Base-by-base conservation (phyloP, 2,329 filamentous ascomycete genomes). In the Monilinia polystroma region DNA sequence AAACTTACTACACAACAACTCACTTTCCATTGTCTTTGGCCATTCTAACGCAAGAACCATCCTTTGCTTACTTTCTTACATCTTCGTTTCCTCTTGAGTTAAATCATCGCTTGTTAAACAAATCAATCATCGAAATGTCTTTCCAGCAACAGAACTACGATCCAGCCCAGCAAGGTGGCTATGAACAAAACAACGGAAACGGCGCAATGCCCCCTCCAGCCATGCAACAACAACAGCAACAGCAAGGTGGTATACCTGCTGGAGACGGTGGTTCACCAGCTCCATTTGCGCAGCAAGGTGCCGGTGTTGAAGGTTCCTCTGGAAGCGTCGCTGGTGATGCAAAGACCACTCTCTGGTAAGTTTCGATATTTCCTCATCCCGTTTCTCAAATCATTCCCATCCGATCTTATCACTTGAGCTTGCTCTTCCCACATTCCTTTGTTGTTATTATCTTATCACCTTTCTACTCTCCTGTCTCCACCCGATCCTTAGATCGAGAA, bases 191-290 rank as follows among this genome's bases (percentile, higher is more conserved):
- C 35, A 70, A 78, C 78, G 70, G 70, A 53, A 70, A 73, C 67
- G 70, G 70, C 70, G 68, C 72, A 71, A 71, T 81, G 82, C 72
- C 78, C 82, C 73, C 81, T 68, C 80, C 82, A 20, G 73, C 72
- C 63, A 70, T 71, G 69, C 83, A 87, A 79, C 83, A 87, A 79
- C 81, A 80, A 29, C 74, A 74, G 56, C 73, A 72, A 53, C 67
- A 66, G n/a, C 69, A 69, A 38, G 69, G 68, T 53, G 58, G 56
- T n/a, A 68, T 70, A 60, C 71, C 71, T 69, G 80, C 80, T 69
- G 82, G 87, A 86, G 69, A 91, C 84, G 77, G 89, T 87, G 62
- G 82, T 81, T 81, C 82, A 67, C 76, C 80, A 64, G 81, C 81
- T 70, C 78, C 79, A 58, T 83, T 83, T 75, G 80, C 82, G 69